Percentiles rank a stretch among this genome's conserved stretches.
These are phyloP conservation scores for Termitomyces sp. DNA, from an alignment of 768 basidiomycete genomes.

Conservation along the genomic window DNA sequence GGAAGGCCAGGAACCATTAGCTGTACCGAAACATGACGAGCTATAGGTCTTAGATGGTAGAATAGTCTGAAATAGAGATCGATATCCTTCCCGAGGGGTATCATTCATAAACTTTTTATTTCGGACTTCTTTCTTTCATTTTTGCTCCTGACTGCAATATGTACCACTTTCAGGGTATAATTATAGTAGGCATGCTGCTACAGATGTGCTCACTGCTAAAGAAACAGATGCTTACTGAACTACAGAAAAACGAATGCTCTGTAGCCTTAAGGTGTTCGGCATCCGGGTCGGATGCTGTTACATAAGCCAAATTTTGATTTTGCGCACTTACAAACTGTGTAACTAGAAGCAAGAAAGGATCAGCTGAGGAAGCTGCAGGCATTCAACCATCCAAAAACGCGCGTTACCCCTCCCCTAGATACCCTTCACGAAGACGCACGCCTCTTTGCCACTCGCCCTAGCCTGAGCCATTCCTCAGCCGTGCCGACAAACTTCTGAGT, in stretches of 20 bases:
- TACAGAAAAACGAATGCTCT: neutral
- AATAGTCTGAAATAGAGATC: neutral
- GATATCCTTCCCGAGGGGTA: neutral
- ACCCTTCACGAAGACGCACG: conserved; percentile 1
- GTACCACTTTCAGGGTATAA: too few species aligned
- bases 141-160: too few species aligned
- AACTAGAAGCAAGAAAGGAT: conserved; percentile 48
- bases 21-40: conserved; percentile 15
- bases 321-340: too few species aligned
- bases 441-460: neutral
- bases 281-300: neutral
- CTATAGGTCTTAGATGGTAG: conserved; percentile 10
- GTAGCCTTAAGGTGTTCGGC: too few species aligned
- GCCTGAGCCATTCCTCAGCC: conserved; percentile 18
- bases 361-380: neutral
- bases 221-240: neutral
- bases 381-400: conserved; percentile 32
- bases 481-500: conserved; percentile 43
- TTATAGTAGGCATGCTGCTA: too few species aligned
- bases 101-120: too few species aligned
- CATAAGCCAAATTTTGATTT: conserved; percentile 9
- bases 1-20: conserved; percentile 16
- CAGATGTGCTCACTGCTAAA: neutral
- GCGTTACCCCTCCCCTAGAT: conserved; percentile 4
- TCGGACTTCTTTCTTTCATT: too few species aligned